Evolutionary conservation across 2,329 filamentous ascomycete species (phyloP).

Genomic region (Nemania bipapillata): DNA sequence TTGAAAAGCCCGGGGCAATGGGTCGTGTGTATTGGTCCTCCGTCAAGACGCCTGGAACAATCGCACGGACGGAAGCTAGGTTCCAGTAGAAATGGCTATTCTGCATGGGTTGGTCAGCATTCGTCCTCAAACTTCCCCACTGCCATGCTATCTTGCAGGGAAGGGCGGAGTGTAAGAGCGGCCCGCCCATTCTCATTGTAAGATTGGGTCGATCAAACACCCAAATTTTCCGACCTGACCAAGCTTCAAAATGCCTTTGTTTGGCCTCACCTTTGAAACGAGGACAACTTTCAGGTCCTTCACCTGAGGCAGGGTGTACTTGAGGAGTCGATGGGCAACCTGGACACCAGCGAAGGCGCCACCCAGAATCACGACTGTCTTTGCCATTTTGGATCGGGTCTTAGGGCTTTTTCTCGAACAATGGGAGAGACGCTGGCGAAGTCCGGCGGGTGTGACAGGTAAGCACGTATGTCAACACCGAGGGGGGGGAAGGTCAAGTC

Average conservation of each 20-base stretch:
- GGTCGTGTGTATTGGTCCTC: slow-evolving; percentile 63
- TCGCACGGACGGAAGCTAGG: slow-evolving; percentile 65
- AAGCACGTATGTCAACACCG: not conserved
- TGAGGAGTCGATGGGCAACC: slow-evolving; percentile 65
- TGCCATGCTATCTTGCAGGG: not conserved
- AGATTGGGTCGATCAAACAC: not conserved
- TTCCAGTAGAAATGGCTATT: slow-evolving; percentile 70
- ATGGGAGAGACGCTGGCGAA: slow-evolving; percentile 30
- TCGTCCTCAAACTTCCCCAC: not conserved
- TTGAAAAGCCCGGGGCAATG: slow-evolving; percentile 61
- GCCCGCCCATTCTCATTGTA: not conserved
- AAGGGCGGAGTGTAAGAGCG: not conserved
- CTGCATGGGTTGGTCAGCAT: slow-evolving; percentile 50
- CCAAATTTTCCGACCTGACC: not conserved
- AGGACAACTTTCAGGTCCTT: slow-evolving; percentile 65
- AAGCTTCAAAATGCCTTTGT: not conserved
- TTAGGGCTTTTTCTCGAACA: slow-evolving; percentile 5
- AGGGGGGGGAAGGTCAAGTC: not conserved
- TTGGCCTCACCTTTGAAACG: slow-evolving; percentile 62
- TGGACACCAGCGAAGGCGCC: slow-evolving; percentile 65
- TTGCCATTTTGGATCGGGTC: slow-evolving; percentile 18
- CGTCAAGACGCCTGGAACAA: slow-evolving; percentile 62
- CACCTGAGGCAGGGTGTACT: slow-evolving; percentile 59
- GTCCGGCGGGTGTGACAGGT: slow-evolving; percentile 27
- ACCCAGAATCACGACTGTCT: slow-evolving; percentile 63